These are phyloP conservation scores for Hypsizygus ulmarius DNA, from an alignment of 1,284 basidiomycete species.

Conservation along the genomic window DNA sequence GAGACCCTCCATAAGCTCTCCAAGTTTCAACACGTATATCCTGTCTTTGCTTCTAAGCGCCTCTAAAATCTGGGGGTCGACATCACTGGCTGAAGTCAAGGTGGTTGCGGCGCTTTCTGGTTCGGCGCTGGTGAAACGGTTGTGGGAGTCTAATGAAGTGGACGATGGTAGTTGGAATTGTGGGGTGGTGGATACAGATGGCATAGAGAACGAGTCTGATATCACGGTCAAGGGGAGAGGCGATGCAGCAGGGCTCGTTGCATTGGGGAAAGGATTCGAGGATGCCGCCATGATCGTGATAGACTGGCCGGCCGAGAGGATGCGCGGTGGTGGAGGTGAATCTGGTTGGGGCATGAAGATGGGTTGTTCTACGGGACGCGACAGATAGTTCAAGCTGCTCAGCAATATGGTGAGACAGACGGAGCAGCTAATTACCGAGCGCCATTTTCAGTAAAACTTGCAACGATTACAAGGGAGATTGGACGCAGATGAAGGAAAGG, in stretches of 20 bases:
- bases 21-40: constrained; percentile 79
- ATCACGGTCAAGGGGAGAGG: constrained; percentile 18
- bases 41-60: constrained; percentile 84
- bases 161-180: constrained; percentile 16
- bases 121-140: constrained; percentile 11
- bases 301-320: constrained; percentile 12
- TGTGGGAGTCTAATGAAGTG: constrained; percentile 11
- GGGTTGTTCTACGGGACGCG: constrained; percentile 22
- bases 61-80: constrained; percentile 75
- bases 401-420: constrained; percentile 10
- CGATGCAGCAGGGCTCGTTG: constrained; percentile 17
- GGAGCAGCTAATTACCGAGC: constrained; percentile 12
- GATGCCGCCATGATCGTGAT: constrained; percentile 17
- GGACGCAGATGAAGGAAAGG: constrained; percentile 8
- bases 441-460: constrained; percentile 10
- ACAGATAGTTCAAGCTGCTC: constrained; percentile 9
- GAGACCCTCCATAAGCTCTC: constrained; percentile 75
- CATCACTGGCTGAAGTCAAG: constrained; percentile 35
- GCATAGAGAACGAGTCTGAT: constrained; percentile 10
- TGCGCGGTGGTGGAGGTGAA: constrained; percentile 16
- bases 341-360: constrained; percentile 12
- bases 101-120: constrained; percentile 18
- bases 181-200: constrained; percentile 13
- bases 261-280: constrained; percentile 20
- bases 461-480: constrained; percentile 7